Conservation (phyloP, 1,139 yeast species). For the Geotrichum aggregatum region DNA sequence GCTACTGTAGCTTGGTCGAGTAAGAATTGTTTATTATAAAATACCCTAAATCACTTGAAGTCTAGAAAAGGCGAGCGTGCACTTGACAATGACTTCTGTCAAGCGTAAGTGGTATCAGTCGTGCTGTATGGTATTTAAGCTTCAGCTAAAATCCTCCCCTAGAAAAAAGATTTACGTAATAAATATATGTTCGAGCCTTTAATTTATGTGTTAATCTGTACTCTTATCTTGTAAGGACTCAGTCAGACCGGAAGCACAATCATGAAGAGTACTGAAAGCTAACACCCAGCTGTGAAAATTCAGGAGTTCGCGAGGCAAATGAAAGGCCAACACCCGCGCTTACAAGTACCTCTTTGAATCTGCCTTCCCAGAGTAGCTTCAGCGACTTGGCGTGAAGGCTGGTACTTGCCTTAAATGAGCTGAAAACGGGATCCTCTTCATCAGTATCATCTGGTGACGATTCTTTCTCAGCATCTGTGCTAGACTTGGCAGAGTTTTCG, state of each 20-base stretch:
- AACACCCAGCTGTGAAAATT: constrained; percentile 37
- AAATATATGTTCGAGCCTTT: no score
- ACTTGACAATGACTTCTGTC: no score
- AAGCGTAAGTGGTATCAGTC: no score
- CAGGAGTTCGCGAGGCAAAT: constrained; percentile 35
- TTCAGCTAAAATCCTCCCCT: no score
- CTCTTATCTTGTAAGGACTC: no score
- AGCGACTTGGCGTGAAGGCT: constrained; percentile 60
- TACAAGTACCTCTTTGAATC: constrained; percentile 71
- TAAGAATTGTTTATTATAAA: no score
- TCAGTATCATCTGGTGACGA: background rate
- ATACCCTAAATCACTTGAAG: no score
- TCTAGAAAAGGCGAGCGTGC: no score
- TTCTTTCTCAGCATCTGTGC: constrained; percentile 30
- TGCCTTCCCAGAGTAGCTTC: constrained; percentile 82
- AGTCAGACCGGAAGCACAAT: background rate
- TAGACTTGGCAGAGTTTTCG: constrained; percentile 28
- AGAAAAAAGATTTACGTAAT: no score
- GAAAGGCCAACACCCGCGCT: constrained; percentile 65
- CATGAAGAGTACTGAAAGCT: constrained; percentile 39
- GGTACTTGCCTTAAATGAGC: constrained; percentile 72
- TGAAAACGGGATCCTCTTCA: constrained; percentile 43
- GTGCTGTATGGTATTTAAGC: no score
- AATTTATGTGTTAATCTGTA: no score
- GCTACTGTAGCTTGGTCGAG: no score